These are phyloP conservation scores for Solanum rostratum DNA, from an alignment of 257 asterid genomes.

Conservation along the genomic window DNA sequence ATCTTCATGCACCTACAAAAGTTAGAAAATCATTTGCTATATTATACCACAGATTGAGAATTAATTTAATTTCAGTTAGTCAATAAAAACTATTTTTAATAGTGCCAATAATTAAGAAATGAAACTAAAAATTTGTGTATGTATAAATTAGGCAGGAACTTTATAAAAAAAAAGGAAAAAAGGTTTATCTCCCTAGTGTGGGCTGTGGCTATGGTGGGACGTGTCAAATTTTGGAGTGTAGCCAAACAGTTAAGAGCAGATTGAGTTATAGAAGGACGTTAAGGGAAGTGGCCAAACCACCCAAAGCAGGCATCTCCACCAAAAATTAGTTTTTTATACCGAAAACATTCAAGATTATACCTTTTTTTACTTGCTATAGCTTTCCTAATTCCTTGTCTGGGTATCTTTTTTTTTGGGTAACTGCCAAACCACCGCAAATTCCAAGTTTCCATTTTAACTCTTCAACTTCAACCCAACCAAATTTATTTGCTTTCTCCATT, in stretches of 20 bases:
- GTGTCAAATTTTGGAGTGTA: not conserved
- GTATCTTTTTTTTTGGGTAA: not conserved
- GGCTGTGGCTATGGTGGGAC: not conserved
- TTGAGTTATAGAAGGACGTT: not conserved
- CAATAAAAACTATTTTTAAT: too few relatives aligned
- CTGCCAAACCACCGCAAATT: not conserved
- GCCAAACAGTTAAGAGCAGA: not conserved
- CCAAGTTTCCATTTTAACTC: not conserved
- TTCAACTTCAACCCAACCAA: not conserved
- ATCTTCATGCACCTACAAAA: too few relatives aligned
- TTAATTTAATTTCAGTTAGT: too few relatives aligned
- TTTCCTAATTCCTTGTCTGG: not conserved
- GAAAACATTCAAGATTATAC: not conserved
- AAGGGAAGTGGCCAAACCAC: slow-evolving; percentile 10
- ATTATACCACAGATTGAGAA: too few relatives aligned
- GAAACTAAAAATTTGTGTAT: too few relatives aligned
- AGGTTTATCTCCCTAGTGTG: not conserved
- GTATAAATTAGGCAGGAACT: not conserved
- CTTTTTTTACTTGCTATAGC: not conserved
- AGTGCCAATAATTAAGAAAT: too few relatives aligned
- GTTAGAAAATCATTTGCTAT: too few relatives aligned
- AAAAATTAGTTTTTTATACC: not conserved
- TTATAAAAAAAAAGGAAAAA: not conserved
- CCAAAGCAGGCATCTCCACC: not conserved
- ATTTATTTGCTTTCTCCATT: not conserved